Evolutionary conservation across 768 basidiomycete genomes (phyloP).

Genomic region (Dacryopinax spathularia): DNA sequence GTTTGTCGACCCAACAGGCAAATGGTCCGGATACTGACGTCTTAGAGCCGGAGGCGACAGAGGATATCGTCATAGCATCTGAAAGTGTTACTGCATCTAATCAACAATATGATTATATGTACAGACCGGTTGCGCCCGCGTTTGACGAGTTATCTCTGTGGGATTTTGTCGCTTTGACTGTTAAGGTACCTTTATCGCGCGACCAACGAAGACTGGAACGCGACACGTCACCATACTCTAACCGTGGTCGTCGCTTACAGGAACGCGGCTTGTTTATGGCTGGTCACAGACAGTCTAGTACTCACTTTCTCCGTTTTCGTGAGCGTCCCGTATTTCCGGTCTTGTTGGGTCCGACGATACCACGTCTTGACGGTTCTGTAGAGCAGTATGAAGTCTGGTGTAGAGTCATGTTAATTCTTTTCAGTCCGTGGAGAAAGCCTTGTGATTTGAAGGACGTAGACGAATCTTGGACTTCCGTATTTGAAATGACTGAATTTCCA

Average conservation of each 20-base stretch:
- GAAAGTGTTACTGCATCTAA: slow-evolving; percentile 9
- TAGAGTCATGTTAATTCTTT: slow-evolving; percentile 30
- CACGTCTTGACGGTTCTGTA: slow-evolving; percentile 19
- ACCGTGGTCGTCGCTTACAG: neutral
- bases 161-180: slow-evolving; percentile 20
- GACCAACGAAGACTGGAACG: neutral
- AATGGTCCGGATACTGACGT: slow-evolving; percentile 3
- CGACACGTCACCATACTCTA: neutral
- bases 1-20: too few relatives aligned
- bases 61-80: neutral
- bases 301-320: slow-evolving; percentile 15
- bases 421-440: slow-evolving; percentile 29
- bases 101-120: slow-evolving; percentile 22
- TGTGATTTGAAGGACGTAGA: slow-evolving; percentile 16
- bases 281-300: slow-evolving; percentile 15
- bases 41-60: neutral
- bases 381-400: slow-evolving; percentile 17
- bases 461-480: slow-evolving; percentile 24
- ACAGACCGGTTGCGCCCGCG: slow-evolving; percentile 1
- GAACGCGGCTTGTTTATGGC: neutral
- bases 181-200: slow-evolving; percentile 12
- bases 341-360: slow-evolving; percentile 25
- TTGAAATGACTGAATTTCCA: slow-evolving; percentile 11
- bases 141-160: slow-evolving; percentile 18
- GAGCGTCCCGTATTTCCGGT: slow-evolving; percentile 19